Evolutionary conservation across 192 early-diverging fungal species (phyloP), one percentile per base, ranked within the genome.

Genomic region (Thamnidium elegans): DNA sequence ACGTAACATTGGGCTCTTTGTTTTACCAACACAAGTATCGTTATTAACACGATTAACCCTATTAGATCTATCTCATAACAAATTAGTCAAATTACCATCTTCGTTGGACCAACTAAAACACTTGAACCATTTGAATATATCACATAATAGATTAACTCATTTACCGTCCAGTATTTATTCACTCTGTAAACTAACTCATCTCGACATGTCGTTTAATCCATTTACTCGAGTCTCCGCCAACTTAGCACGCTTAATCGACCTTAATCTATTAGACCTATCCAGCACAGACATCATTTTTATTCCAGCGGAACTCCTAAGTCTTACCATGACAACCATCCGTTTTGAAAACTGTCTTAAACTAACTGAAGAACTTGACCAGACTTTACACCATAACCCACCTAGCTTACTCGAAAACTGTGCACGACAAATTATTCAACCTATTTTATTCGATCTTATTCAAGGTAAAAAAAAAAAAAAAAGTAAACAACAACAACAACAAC

Each of bases 391-490:
- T 32, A 68, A 74, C 11, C 77, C 81, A 21, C 90, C 90, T 1
- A 81, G 79, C 6, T 75, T 95, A 15, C 74, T 87, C 51, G 93
- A 95, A 64, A 70, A 90, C 4, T 87, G 90, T 31, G 90, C 92
- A 1, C 72, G 93, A 19, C 79, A 83, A n/a, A 78, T 94, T 31
- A 81, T 90, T 7, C 77, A 26, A 8, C 60, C 61, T 15, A 19
- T 58, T 1, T 20, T 55, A 32, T 26, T 30, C 10, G 54, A 45
- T 44, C 19, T 26, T 13, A 52, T 26, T 3, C 19, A 53, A 14
- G 15, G 44, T n/a, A 43, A 54, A 8, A 31, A n/a, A 6, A 63
- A 50, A 30, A 58, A 51, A 2, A 54, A 63, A 1, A 32, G 15
- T 83, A 8, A 76, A 87, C 34, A 59, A 86, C 9, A 7, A 51